Conservation (phyloP, 441 rosid species). For the Flueggea neowawraea region DNA sequence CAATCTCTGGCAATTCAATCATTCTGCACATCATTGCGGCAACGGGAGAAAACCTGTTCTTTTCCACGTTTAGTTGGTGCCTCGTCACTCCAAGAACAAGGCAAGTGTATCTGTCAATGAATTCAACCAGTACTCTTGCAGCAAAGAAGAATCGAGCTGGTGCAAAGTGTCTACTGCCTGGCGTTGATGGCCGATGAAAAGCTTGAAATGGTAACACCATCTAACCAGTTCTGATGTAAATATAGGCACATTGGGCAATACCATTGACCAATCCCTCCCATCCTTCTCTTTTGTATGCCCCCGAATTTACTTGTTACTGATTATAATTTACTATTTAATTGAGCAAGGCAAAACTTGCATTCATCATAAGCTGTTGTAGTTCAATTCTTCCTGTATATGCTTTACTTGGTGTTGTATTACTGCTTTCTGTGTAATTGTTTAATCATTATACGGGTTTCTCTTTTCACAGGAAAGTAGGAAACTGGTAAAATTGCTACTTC, state of each 20-base stretch:
- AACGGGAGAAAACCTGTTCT: neutral
- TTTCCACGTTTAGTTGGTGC: neutral
- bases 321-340: slow-evolving; percentile 16
- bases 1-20: slow-evolving; percentile 1
- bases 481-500: no score
- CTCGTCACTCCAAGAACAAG: neutral
- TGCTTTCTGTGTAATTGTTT: no score
- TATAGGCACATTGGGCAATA: slow-evolving; percentile 5
- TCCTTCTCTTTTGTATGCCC: slow-evolving; percentile 1
- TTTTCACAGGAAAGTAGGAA: no score
- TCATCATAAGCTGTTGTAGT: neutral
- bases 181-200: neutral
- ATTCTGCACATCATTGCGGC: no score
- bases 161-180: neutral
- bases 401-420: no score
- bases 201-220: neutral
- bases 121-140: neutral
- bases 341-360: slow-evolving; percentile 1
- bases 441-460: no score
- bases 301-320: neutral
- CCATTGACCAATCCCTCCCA: neutral
- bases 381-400: no score
- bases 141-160: neutral
- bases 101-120: neutral
- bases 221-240: neutral